Evolutionary conservation across 1,284 basidiomycete species (phyloP).

Genomic region (Gomphus sp.): DNA sequence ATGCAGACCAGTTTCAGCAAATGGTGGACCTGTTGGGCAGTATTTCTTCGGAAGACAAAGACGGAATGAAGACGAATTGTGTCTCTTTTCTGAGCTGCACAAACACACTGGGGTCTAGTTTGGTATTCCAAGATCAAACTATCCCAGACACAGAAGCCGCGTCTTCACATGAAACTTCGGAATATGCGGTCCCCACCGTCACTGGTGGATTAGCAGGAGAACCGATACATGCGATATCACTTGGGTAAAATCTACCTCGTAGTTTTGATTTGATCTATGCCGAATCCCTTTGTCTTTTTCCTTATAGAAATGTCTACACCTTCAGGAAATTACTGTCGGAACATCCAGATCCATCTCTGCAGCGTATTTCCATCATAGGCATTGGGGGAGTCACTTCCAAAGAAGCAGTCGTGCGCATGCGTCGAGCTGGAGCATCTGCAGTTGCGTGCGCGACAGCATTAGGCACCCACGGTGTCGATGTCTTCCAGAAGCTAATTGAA

Average conservation of each 20-base stretch:
- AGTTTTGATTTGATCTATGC: neutral
- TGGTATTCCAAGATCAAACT: slow-evolving; percentile 51
- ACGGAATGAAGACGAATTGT: slow-evolving; percentile 23
- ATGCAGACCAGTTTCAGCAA: slow-evolving; percentile 49
- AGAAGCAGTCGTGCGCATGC: slow-evolving; percentile 54
- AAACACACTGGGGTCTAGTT: slow-evolving; percentile 64
- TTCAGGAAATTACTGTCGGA: slow-evolving; percentile 43
- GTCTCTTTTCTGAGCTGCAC: slow-evolving; percentile 65
- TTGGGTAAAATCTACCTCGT: slow-evolving; percentile 56
- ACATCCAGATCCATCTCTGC: slow-evolving; percentile 32
- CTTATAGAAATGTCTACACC: slow-evolving; percentile 24
- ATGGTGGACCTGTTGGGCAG: slow-evolving; percentile 35
- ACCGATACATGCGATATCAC: slow-evolving; percentile 58
- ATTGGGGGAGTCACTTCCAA: slow-evolving; percentile 67
- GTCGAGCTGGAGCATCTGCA: slow-evolving; percentile 54
- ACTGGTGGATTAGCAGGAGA: slow-evolving; percentile 71
- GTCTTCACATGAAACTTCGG: neutral
- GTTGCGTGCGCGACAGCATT: slow-evolving; percentile 70
- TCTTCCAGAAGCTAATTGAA: slow-evolving; percentile 44
- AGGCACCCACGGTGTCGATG: slow-evolving; percentile 53
- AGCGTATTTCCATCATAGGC: slow-evolving; percentile 53
- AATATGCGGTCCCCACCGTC: slow-evolving; percentile 35
- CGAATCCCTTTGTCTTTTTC: neutral
- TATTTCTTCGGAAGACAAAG: slow-evolving; percentile 19
- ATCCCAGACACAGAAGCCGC: neutral